Conservation (phyloP, 768 basidiomycete genomes). For the Rhizopogon vinicolor region DNA sequence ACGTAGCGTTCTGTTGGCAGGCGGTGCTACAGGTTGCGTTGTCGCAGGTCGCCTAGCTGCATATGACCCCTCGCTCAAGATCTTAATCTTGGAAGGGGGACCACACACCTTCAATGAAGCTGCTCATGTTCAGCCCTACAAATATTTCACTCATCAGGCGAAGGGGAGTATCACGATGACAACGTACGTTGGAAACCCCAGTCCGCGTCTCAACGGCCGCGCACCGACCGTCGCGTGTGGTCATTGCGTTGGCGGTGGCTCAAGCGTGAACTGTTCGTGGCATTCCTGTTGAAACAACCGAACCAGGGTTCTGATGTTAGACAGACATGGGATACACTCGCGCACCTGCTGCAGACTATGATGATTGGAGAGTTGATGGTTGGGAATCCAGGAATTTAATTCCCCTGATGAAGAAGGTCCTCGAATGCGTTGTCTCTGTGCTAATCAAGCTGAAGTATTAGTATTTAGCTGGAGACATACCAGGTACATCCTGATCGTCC, state of each 20-base stretch:
- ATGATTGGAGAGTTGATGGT: constrained; percentile 24
- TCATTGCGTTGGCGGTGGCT: constrained; percentile 21
- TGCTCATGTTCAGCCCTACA: constrained; percentile 16
- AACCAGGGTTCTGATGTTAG: not conserved
- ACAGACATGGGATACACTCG: constrained; percentile 17
- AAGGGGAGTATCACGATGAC: constrained; percentile 14
- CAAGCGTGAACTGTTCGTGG: constrained; percentile 15
- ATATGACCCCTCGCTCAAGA: constrained; percentile 20
- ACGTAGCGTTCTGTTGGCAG: constrained; percentile 2
- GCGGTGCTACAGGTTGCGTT: constrained; percentile 24
- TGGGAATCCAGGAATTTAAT: constrained; percentile 22
- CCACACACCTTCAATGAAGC: constrained; percentile 14
- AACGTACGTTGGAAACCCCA: constrained; percentile 7
- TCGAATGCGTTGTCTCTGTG: not conserved
- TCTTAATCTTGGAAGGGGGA: constrained; percentile 23
- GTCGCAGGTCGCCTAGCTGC: constrained; percentile 20
- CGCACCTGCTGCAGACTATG: constrained; percentile 22
- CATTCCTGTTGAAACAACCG: not conserved
- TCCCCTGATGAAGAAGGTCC: constrained; percentile 21
- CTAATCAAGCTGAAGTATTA: not conserved
- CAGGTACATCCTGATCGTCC: constrained; percentile 8
- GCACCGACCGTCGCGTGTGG: constrained; percentile 11
- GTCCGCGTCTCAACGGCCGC: constrained; percentile 11
- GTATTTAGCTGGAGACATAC: constrained; percentile 16
- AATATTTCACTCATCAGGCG: constrained; percentile 11